Conservation (phyloP, 108 stramenopile genomes). For the Seminavis robusta region DNA sequence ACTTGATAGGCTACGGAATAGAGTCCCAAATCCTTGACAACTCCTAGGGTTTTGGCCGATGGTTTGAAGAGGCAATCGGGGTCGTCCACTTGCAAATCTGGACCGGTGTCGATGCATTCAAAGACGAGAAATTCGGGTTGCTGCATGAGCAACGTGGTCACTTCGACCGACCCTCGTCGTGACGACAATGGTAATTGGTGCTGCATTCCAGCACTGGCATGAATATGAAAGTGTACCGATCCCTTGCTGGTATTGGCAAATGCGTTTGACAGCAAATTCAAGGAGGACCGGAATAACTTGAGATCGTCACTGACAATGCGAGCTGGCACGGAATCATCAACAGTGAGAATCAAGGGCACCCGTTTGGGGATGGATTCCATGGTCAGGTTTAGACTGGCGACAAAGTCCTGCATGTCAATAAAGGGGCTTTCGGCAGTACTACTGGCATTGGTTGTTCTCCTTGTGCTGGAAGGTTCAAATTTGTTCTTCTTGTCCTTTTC, state of each 20-base stretch:
- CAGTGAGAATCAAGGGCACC: constrained; percentile 46
- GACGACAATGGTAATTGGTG: constrained; percentile 19
- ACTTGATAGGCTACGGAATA: constrained; percentile 60
- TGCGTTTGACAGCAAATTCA: constrained; percentile 80
- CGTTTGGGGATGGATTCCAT: constrained; percentile 57
- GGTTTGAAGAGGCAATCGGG: constrained; percentile 60
- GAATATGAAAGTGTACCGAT: constrained; percentile 47
- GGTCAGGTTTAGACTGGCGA: constrained; percentile 42
- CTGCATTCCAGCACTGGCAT: not conserved
- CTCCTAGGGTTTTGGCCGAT: constrained; percentile 12
- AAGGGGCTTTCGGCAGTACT: not conserved
- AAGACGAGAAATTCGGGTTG: too few relatives aligned
- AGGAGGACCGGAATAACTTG: constrained; percentile 55
- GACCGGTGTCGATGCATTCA: constrained; percentile 67
- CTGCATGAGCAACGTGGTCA: too few relatives aligned
- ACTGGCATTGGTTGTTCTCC: not conserved
- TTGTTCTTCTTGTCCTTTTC: constrained; percentile 5
- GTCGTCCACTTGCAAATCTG: constrained; percentile 46
- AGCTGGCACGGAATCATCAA: constrained; percentile 42
- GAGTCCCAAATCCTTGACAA: constrained; percentile 36
- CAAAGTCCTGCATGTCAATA: constrained; percentile 33
- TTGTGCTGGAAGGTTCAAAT: not conserved
- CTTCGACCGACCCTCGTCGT: too few relatives aligned
- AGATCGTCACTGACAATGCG: constrained; percentile 49
- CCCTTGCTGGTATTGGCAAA: constrained; percentile 57